phyloP scores from a whole-genome alignment of 257 asterid genomes.

The Schizonepeta tenuifolia region DNA sequence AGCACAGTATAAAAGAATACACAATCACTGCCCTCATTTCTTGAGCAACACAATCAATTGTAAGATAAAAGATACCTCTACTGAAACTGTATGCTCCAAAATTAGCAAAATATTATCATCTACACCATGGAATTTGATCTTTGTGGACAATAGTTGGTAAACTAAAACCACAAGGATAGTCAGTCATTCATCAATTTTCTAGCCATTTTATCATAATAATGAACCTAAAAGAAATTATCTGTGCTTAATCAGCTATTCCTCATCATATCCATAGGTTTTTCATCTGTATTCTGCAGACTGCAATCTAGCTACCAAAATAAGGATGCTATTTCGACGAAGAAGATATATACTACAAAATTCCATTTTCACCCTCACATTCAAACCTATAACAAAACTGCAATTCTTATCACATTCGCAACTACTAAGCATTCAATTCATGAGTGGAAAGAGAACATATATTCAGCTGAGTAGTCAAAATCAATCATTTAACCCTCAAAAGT shows the following conservation, averaged over 20 bases:
- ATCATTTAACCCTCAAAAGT: conserved; percentile 17
- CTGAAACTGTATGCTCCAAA: conserved; percentile 1
- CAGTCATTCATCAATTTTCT: conserved; percentile 24
- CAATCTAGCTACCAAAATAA: conserved; percentile 14
- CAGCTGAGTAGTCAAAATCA: background rate
- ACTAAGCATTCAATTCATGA: background rate
- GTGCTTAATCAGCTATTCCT: background rate
- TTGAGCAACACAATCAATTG: background rate
- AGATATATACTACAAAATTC: background rate
- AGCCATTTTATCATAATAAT: background rate
- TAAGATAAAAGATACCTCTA: background rate
- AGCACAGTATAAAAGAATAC: background rate
- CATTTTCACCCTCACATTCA: background rate
- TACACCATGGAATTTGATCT: conserved; percentile 7
- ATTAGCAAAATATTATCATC: conserved; percentile 8
- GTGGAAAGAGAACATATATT: conserved; percentile 16
- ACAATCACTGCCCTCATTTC: background rate
- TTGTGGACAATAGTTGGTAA: background rate
- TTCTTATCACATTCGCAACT: background rate
- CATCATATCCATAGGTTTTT: background rate
- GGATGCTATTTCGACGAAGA: background rate
- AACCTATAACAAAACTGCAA: conserved; percentile 1
- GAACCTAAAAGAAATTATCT: conserved; percentile 11
- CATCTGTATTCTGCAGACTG: background rate
- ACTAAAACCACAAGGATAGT: background rate